Evolutionary conservation across 2,329 filamentous ascomycete genomes (phyloP), one percentile per base, ranked within the genome.

Genomic region (Sordariomycetes sp.): DNA sequence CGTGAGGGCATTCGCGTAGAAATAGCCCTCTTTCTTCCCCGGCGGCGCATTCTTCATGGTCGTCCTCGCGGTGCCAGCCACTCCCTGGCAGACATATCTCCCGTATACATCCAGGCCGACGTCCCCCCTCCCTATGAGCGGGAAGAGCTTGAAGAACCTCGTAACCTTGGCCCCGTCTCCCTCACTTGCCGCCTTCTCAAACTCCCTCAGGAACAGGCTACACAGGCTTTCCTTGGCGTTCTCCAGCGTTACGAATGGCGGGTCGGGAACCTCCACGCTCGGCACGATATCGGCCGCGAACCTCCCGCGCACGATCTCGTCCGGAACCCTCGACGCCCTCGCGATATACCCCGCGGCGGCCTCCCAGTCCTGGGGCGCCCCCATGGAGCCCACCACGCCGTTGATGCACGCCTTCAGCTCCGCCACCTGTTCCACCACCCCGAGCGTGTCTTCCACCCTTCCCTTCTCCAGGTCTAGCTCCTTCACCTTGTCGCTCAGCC

Each of bases 331-430:
- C 60, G 85, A 85, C 7, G 94, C 92, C 52, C 93, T 83, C 62
- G 88, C 84, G 60, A 99, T 80, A 71, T 97, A 97, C 53, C 82
- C 88, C 1, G 94, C 94, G 3, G 94, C 94, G 3, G 90, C 94
- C 72, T 99, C 94, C 94, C 94, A 99, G 74, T 99, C 94, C 72
- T 99, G 94, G 50, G 94, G 90, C 4, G 92, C 93, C 37, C 93
- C 94, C 94, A 99, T 99, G 60, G 89, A 95, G 20, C 92, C 94
- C 28, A 93, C 86, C 12, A 97, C 92, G 51, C 94, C 94, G 60
- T 97, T 84, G 40, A 97, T 90, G 69, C 94, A 99, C 10, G 94
- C 89, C 74, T 97, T 97, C 63, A 99, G 86, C 77, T 99, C 94
- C 5, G 90, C 89, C 16, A 99, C 93, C 74, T 97, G 92, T 72